Percentiles rank a stretch among this genome's conserved stretches.
Conservation (phyloP, 1,284 basidiomycete genomes). For the Papiliotrema fonsecae region DNA sequence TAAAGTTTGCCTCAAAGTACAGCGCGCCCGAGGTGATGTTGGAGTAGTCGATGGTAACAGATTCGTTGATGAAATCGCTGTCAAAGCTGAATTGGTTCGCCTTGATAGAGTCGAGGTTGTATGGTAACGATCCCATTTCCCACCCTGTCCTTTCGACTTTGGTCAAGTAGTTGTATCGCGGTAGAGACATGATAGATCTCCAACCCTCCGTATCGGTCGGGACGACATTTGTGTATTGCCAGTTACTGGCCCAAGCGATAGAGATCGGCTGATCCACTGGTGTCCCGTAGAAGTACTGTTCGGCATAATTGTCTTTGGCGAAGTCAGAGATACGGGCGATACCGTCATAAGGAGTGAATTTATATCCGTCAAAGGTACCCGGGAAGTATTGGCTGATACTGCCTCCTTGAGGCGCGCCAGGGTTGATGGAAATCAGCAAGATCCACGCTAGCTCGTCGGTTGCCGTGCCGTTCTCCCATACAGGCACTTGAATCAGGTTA, state of each 20-base stretch:
- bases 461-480: slow-evolving; percentile 19
- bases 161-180: slow-evolving; percentile 32
- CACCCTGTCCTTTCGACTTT: slow-evolving; percentile 36
- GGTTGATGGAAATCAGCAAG: slow-evolving; percentile 35
- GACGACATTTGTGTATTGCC: slow-evolving; percentile 46
- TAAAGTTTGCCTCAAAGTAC: slow-evolving; percentile 39
- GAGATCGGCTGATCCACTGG: slow-evolving; percentile 24
- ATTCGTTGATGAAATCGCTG: slow-evolving; percentile 11
- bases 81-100: slow-evolving; percentile 12
- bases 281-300: slow-evolving; percentile 44
- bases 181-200: slow-evolving; percentile 43
- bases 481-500: slow-evolving; percentile 40
- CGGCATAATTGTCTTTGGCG: slow-evolving; percentile 49
- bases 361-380: slow-evolving; percentile 46
- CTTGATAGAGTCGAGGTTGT: slow-evolving; percentile 27
- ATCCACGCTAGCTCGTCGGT: slow-evolving; percentile 12
- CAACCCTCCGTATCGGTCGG: slow-evolving; percentile 44
- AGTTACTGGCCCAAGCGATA: slow-evolving; percentile 49
- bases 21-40: slow-evolving; percentile 34
- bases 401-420: slow-evolving; percentile 43
- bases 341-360: slow-evolving; percentile 41
- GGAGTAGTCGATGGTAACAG: slow-evolving; percentile 19
- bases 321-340: slow-evolving; percentile 43
- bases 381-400: slow-evolving; percentile 45
- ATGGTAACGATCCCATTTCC: slow-evolving; percentile 37